Conservation (phyloP, 176 grass and related monocot species). For the Ananas comosus region DNA sequence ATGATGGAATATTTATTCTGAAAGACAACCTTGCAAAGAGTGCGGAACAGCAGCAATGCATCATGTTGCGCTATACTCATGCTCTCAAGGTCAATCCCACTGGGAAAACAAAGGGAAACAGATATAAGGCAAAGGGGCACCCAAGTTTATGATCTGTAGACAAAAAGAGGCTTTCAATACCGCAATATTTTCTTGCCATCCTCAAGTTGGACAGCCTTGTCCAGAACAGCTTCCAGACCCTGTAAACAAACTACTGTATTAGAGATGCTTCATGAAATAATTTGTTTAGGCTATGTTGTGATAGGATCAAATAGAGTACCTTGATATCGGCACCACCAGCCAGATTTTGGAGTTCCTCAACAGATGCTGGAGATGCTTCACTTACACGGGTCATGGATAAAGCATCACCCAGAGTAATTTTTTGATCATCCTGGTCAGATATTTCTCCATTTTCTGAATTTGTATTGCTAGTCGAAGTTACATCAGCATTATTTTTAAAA, state of each 20-base stretch:
- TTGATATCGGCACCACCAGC: conserved; percentile 98
- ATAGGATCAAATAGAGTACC: conserved; percentile 23
- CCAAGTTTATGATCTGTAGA: neutral
- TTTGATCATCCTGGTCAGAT: conserved; percentile 56
- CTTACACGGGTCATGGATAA: conserved; percentile 47
- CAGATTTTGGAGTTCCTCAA: conserved; percentile 96
- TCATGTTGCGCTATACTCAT: conserved; percentile 85
- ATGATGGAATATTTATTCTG: conserved; percentile 21
- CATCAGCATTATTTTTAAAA: conserved; percentile 31
- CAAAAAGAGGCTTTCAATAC: conserved; percentile 39
- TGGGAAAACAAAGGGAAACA: conserved; percentile 22
- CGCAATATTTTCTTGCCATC: conserved; percentile 90
- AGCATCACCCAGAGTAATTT: conserved; percentile 64
- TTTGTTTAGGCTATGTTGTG: neutral
- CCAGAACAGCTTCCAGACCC: conserved; percentile 97
- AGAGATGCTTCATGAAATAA: conserved; percentile 3
- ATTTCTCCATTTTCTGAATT: conserved; percentile 71
- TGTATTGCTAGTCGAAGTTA: conserved; percentile 40
- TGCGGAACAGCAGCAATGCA: conserved; percentile 84
- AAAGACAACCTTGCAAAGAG: conserved; percentile 87
- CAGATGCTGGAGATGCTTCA: conserved; percentile 58
- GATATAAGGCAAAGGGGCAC: conserved; percentile 2
- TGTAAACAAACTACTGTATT: conserved; percentile 31
- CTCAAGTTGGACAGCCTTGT: conserved; percentile 94
- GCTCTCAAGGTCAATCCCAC: conserved; percentile 86